Evolutionary conservation across 2,329 filamentous ascomycete genomes (phyloP), one percentile per base, ranked within the genome.

Genomic region (Thelonectria rubi): DNA sequence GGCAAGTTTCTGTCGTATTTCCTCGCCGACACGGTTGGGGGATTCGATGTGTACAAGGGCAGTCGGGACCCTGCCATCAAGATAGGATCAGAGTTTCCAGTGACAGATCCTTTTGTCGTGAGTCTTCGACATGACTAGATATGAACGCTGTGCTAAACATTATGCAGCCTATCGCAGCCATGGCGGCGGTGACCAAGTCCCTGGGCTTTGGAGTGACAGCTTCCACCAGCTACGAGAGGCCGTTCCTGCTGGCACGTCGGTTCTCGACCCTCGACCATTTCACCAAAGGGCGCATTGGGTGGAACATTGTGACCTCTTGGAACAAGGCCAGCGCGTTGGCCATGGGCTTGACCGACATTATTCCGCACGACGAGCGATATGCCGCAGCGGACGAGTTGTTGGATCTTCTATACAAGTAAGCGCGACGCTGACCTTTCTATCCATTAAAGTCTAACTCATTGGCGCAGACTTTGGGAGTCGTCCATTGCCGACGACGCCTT

Each of bases 271-370:
- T 78, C 11, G 75, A 78, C 58, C 76, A 78, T 37, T 63, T 77
- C 12, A 76, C 74, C 1, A 72, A 74, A 15, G 77, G 77, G 1
- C 56, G 75, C 5, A 70, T 79, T 6, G 78, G 73, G 0, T 84
- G 82, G 82, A 85, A 85, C 52, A 80, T 84, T 37, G 82, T 84
- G 0, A 84, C 81, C 0, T 59, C 70, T 81, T 2, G 79, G 82
- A 39, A 79, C 42, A 45, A 45, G 18, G 42, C 42, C 3, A 45
- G 42, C 14, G 76, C 11, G 80, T 81, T 3, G 81, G 82, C 2
- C 73, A 79, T 80, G 62, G 81, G 81, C 1, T 69, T 81, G 1
- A 69, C 78, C 14, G 71, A 79, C 14, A 78, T 80, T 57, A 74
- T 83, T 32, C 75, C 80, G 55, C 82, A 84, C 59, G 81, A 84